Conservation (phyloP, 495 filamentous ascomycete genomes). For the Podospora anserina region DNA sequence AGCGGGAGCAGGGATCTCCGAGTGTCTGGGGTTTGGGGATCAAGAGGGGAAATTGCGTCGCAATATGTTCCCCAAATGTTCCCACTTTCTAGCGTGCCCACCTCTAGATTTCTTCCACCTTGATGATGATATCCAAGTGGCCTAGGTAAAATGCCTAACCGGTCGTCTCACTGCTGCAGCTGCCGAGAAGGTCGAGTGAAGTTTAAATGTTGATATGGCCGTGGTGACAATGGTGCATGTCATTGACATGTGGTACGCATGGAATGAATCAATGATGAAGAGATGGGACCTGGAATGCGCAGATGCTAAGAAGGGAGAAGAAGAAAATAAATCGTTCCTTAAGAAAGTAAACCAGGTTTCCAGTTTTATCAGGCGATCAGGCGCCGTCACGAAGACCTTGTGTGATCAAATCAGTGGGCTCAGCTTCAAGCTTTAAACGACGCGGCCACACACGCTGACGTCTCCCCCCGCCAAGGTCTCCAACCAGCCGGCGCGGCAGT, state of each 20-base stretch:
- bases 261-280: neutral
- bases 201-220: neutral
- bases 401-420: neutral
- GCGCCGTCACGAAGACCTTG: neutral
- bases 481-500: constrained; percentile 1
- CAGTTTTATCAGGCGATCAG: neutral
- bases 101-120: neutral
- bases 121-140: no score
- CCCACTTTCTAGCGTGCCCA: neutral
- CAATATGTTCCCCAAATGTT: neutral
- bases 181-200: neutral
- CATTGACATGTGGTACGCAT: neutral
- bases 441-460: constrained; percentile 18
- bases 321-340: no score
- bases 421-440: neutral
- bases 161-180: neutral
- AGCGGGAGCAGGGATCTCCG: constrained; percentile 20
- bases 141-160: neutral
- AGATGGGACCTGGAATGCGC: neutral
- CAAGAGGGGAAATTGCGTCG: constrained; percentile 8
- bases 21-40: constrained; percentile 1
- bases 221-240: neutral
- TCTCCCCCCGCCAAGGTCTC: constrained; percentile 10
- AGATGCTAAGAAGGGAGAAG: neutral
- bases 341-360: neutral